phyloP scores from a whole-genome alignment of 1,284 basidiomycete genomes.

The Apiotrichum mycotoxinovorans region DNA sequence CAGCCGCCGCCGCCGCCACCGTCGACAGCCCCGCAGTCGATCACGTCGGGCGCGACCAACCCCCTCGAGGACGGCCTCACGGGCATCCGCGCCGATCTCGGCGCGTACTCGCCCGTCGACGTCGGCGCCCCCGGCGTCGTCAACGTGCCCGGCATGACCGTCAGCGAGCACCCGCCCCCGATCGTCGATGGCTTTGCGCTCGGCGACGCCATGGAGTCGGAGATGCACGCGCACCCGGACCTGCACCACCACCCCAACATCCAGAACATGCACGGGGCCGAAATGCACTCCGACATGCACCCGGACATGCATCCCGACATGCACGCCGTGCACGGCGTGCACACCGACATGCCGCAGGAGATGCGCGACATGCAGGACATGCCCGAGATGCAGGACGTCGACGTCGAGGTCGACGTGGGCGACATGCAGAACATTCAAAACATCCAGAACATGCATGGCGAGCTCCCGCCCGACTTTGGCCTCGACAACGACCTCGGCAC shows the following conservation, averaged over 20 bases:
- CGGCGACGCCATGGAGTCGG: slow-evolving; percentile 7
- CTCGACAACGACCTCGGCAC: slow-evolving; percentile 3
- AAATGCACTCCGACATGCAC: slow-evolving; percentile 5
- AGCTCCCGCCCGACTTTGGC: neutral
- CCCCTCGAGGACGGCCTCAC: neutral
- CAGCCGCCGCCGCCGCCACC: neutral
- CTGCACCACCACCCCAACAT: too few relatives aligned
- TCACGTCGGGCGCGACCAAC: neutral
- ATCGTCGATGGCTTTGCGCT: slow-evolving; percentile 10
- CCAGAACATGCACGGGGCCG: neutral
- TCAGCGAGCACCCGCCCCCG: neutral
- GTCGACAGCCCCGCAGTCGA: neutral
- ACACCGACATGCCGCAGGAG: too few relatives aligned
- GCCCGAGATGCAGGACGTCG: too few relatives aligned
- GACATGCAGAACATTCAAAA: neutral
- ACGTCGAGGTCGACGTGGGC: neutral
- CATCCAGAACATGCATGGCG: neutral
- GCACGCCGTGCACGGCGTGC: too few relatives aligned
- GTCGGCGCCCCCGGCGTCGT: slow-evolving; percentile 72
- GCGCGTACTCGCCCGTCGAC: slow-evolving; percentile 52
- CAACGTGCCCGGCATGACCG: slow-evolving; percentile 36
- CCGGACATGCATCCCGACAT: too few relatives aligned
- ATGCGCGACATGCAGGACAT: too few relatives aligned
- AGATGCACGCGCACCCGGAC: too few relatives aligned
- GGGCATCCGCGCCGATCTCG: neutral